Evolutionary conservation across 2,329 filamentous ascomycete species (phyloP), one percentile per base, ranked within the genome.

Genomic region (Aureobasidium sp.): DNA sequence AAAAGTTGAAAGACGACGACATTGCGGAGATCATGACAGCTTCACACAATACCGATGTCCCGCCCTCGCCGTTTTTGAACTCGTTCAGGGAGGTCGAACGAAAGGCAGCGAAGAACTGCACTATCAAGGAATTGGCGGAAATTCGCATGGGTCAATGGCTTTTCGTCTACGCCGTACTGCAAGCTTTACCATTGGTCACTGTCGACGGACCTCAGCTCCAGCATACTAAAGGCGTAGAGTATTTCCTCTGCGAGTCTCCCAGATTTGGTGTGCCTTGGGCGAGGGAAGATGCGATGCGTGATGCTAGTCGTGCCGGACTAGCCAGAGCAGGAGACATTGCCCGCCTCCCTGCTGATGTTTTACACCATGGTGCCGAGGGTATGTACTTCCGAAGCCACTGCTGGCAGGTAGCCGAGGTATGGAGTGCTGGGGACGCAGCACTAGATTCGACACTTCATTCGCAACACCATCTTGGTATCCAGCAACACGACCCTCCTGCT

Each of bases 91-190:
- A 84, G 0, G 89, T 90, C 64, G 89, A 93, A 73, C 74, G 80
- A 37, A 84, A 85, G 49, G 84, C 89, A 62, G 84, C 84, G 21
- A 81, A 80, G 62, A 82, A 84, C 61, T 85, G 83, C 70, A 81
- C 77, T 40, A 79, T 85, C 31, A 77, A 81, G n/a, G 87, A 92
- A 65, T 75, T 92, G 43, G 78, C 79, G 37, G 87, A 92, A 67
- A 81, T 88, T 66, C 82, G 89, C 45, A 83, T 87, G 45, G 89
- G 89, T 15, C 84, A 88, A 70, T 94, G 89, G 89, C 77, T 94
- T 54, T 92, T 93, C 75, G 77, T 92, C 61, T 93, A 93, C 69
- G 85, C 84, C 7, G 83, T 90, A 9, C 78, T 93, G 8, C 88
- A 94, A 73, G 86, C 86, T 1, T 78, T 93, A 25, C 89, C 89